Conservation (phyloP, 345 rosid species). For the Linum tenue region DNA sequence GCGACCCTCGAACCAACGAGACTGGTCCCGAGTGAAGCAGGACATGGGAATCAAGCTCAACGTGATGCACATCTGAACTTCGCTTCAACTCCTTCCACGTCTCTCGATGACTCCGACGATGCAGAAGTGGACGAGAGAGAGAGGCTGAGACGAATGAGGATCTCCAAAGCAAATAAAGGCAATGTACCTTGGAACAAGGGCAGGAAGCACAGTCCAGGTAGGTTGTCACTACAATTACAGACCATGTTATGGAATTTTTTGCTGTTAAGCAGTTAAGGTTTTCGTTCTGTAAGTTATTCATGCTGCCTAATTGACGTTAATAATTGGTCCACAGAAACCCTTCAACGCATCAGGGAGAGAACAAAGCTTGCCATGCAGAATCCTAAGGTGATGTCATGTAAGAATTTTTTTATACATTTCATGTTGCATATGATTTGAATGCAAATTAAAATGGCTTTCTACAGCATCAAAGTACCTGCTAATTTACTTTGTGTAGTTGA, state of each 20-base stretch:
- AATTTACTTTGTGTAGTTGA: background rate
- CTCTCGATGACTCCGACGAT: constrained; percentile 20
- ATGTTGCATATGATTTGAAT: background rate
- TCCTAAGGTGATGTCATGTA: constrained; percentile 99
- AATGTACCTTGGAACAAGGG: constrained; percentile 97
- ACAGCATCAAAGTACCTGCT: background rate
- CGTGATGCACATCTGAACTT: constrained; percentile 18
- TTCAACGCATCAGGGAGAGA: constrained; percentile 69
- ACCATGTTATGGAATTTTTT: no score
- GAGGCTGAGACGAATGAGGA: constrained; percentile 63
- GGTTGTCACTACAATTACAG: constrained; percentile 4
- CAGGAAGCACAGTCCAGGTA: constrained; percentile 89
- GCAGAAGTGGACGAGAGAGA: constrained; percentile 53
- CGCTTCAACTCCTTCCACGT: constrained; percentile 19
- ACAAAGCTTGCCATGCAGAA: constrained; percentile 94
- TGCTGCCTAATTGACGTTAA: background rate
- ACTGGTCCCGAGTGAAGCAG: constrained; percentile 7
- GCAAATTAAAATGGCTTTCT: background rate
- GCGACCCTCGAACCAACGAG: constrained; percentile 19
- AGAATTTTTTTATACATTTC: constrained; percentile 32
- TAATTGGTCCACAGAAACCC: constrained; percentile 46
- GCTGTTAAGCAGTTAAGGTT: no score
- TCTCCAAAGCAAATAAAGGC: constrained; percentile 89
- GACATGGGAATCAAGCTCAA: constrained; percentile 4
- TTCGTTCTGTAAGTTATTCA: background rate